Percentiles rank a stretch among this genome's conserved stretches.
phyloP scores from a whole-genome alignment of 768 basidiomycete species.

The Phlebiopsis flavidoalba region DNA sequence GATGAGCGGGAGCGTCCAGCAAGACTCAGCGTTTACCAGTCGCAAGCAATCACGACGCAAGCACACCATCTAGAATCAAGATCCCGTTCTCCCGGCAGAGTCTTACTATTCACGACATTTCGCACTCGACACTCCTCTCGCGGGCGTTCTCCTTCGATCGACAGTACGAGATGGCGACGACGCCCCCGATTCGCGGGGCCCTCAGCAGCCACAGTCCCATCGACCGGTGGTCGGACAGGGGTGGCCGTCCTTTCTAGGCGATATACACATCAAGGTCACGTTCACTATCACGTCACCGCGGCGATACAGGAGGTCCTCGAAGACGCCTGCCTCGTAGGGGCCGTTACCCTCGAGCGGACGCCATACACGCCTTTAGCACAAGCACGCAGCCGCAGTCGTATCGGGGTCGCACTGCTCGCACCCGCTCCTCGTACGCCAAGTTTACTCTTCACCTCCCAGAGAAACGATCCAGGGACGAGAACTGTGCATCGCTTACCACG shows the following conservation, averaged over 20 bases:
- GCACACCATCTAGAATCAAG: constrained; percentile 47
- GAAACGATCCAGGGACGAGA: constrained; percentile 44
- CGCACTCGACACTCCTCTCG: constrained; percentile 59
- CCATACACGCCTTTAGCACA: constrained; percentile 49
- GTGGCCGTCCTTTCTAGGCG: constrained; percentile 25
- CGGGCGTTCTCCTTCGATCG: constrained; percentile 59
- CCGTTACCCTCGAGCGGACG: constrained; percentile 36
- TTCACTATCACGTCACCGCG: constrained; percentile 15
- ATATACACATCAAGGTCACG: constrained; percentile 26
- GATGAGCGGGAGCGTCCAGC: background rate
- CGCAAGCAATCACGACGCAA: background rate
- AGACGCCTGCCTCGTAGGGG: constrained; percentile 20
- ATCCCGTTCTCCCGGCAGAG: constrained; percentile 53
- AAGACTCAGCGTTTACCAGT: background rate
- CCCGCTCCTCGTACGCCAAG: constrained; percentile 28
- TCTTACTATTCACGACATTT: constrained; percentile 63
- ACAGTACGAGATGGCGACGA: constrained; percentile 53
- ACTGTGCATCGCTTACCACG: constrained; percentile 63
- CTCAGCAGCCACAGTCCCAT: constrained; percentile 45
- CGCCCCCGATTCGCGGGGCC: constrained; percentile 44
- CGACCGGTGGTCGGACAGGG: constrained; percentile 31
- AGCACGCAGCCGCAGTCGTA: constrained; percentile 37
- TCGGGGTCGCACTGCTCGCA: constrained; percentile 14
- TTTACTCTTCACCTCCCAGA: constrained; percentile 32
- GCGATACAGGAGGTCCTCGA: constrained; percentile 4